Conservation (phyloP, 2,329 filamentous ascomycete species). For the Lachnum nothofagi region DNA sequence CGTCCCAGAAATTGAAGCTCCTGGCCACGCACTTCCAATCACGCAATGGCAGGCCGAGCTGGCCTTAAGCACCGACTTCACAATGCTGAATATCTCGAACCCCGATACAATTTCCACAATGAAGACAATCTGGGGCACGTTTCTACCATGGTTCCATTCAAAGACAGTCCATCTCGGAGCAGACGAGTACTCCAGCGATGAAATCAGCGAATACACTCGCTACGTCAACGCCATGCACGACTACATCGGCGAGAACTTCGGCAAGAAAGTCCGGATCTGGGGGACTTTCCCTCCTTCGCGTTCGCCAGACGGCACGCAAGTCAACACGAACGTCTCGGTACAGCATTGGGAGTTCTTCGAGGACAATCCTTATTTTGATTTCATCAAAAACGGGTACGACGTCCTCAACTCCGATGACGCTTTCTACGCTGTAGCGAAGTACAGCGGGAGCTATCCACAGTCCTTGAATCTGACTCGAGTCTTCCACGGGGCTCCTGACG, state of each 20-base stretch:
- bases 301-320: constrained; percentile 33
- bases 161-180: constrained; percentile 53
- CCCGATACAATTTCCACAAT: constrained; percentile 50
- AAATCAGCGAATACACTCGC: constrained; percentile 44
- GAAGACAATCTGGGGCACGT: constrained; percentile 48
- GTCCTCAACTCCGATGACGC: constrained; percentile 51
- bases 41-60: constrained; percentile 56
- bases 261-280: constrained; percentile 50
- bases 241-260: constrained; percentile 38
- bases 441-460: constrained; percentile 42
- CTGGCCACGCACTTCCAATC: constrained; percentile 51
- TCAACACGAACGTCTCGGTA: constrained; percentile 43
- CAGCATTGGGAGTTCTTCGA: constrained; percentile 54
- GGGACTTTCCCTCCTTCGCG: constrained; percentile 47
- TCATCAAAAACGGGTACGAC: constrained; percentile 40
- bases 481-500: constrained; percentile 39
- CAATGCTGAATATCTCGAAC: constrained; percentile 51
- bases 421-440: constrained; percentile 48
- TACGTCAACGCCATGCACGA: constrained; percentile 49
- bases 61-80: constrained; percentile 42
- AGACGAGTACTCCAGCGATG: constrained; percentile 47
- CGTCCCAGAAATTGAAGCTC: constrained; percentile 55
- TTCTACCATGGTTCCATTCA: constrained; percentile 51
- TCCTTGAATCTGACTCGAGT: constrained; percentile 43
- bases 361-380: constrained; percentile 40